Evolutionary conservation across 2,329 filamentous ascomycete genomes (phyloP).

Genomic region (Ascocoryne sarcoides): DNA sequence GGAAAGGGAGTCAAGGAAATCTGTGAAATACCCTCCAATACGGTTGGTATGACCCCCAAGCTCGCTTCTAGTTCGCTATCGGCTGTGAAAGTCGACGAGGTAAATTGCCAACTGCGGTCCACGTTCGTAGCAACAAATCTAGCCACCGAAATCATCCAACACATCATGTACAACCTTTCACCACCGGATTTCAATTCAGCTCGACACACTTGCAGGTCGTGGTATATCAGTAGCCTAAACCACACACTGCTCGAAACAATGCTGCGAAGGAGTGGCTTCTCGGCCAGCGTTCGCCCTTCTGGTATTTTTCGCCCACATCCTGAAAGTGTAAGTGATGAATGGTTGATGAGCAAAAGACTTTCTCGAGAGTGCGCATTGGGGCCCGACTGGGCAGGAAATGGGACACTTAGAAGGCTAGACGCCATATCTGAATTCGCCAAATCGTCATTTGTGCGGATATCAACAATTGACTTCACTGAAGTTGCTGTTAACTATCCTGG

Average conservation of each 20-base stretch:
- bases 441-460: slow-evolving; percentile 28
- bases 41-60: too few relatives aligned
- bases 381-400: slow-evolving; percentile 23
- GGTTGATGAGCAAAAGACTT: slow-evolving; percentile 34
- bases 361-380: slow-evolving; percentile 34
- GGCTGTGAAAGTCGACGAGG: too few relatives aligned
- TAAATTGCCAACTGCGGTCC: too few relatives aligned
- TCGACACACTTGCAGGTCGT: slow-evolving; percentile 48
- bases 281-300: slow-evolving; percentile 27
- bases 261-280: slow-evolving; percentile 48
- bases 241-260: slow-evolving; percentile 40
- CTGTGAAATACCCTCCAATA: too few relatives aligned
- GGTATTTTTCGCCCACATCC: slow-evolving; percentile 10
- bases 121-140: slow-evolving; percentile 12
- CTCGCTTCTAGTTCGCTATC: too few relatives aligned
- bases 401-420: slow-evolving; percentile 11
- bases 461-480: slow-evolving; percentile 32
- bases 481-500: slow-evolving; percentile 24
- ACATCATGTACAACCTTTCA: slow-evolving; percentile 29
- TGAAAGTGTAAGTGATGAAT: slow-evolving; percentile 22
- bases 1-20: too few relatives aligned
- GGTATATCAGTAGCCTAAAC: slow-evolving; percentile 51
- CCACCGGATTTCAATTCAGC: slow-evolving; percentile 48
- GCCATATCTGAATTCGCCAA: slow-evolving; percentile 1
- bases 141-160: slow-evolving; percentile 32